A percentile compares a stretch with the other conserved stretches of the same genome.
Evolutionary conservation across 2,329 filamentous ascomycete genomes (phyloP).

Genomic region (Beauveria sp.): DNA sequence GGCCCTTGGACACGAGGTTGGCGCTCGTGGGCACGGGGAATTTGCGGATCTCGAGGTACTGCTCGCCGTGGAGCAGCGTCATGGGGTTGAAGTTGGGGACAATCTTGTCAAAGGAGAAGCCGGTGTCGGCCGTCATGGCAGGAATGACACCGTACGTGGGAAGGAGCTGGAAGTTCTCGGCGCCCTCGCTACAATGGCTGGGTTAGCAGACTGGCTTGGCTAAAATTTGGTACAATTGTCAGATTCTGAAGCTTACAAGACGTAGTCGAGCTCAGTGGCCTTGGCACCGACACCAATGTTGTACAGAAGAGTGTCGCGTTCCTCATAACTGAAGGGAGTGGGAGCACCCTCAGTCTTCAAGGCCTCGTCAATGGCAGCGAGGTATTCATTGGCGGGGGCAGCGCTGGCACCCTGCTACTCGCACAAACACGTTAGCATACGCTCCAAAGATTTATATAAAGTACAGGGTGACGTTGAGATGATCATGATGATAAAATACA

Average conservation of each 20-base stretch:
- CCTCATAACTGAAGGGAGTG: slow-evolving; percentile 74
- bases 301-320: slow-evolving; percentile 88
- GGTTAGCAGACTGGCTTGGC: neutral
- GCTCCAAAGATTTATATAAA: neutral
- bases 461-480: neutral
- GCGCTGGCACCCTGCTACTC: slow-evolving; percentile 16
- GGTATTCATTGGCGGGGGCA: slow-evolving; percentile 49
- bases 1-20: slow-evolving; percentile 65
- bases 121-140: slow-evolving; percentile 75
- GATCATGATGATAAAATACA: slow-evolving; percentile 4
- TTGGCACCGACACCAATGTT: slow-evolving; percentile 92
- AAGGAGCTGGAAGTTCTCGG: slow-evolving; percentile 86
- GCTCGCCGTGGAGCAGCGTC: slow-evolving; percentile 98
- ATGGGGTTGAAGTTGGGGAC: slow-evolving; percentile 96
- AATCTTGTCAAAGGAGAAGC: slow-evolving; percentile 73
- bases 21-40: slow-evolving; percentile 84
- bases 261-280: slow-evolving; percentile 75
- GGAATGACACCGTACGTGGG: slow-evolving; percentile 96
- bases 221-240: neutral
- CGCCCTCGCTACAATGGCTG: slow-evolving; percentile 53
- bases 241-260: slow-evolving; percentile 48
- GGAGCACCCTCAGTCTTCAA: slow-evolving; percentile 63
- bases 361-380: slow-evolving; percentile 68
- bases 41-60: slow-evolving; percentile 91
- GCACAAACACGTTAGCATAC: slow-evolving; percentile 19